Percentiles rank a stretch among this genome's conserved stretches.
Evolutionary conservation across 805 yeast genomes (phyloP).

Genomic region (Saturnispora hagleri): DNA sequence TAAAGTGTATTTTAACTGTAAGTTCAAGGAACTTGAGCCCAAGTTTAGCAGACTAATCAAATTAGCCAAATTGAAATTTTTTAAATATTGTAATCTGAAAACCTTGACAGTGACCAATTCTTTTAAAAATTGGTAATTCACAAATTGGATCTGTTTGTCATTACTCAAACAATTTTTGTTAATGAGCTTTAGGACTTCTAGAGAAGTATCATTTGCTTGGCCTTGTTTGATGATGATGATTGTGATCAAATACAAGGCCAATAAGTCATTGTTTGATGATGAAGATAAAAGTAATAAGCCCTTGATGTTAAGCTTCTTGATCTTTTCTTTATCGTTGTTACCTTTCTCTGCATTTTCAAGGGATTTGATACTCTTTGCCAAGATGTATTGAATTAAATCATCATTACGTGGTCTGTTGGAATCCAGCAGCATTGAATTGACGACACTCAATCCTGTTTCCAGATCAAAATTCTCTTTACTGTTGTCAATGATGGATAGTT

Average conservation of each 20-base stretch:
- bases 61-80: neutral
- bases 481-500: constrained; percentile 1
- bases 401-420: constrained; percentile 2
- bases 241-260: constrained; percentile 1
- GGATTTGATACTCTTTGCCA: neutral
- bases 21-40: constrained; percentile 38
- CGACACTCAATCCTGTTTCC: neutral
- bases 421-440: constrained; percentile 2
- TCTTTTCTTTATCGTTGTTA: neutral
- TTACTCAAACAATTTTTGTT: neutral
- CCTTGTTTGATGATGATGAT: constrained; percentile 1
- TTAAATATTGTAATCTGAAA: constrained; percentile 45
- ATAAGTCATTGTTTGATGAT: neutral
- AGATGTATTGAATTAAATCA: constrained; percentile 1
- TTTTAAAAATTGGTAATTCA: constrained; percentile 48
- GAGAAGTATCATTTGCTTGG: neutral
- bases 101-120: constrained; percentile 46
- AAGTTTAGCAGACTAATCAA: neutral
- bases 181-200: neutral
- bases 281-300: neutral
- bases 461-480: neutral
- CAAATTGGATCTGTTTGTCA: neutral
- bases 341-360: neutral
- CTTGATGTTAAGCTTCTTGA: neutral
- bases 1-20: constrained; percentile 78